Evolutionary conservation across 1,284 basidiomycete genomes (phyloP).

Genomic region (Laetiporus sulphureus): DNA sequence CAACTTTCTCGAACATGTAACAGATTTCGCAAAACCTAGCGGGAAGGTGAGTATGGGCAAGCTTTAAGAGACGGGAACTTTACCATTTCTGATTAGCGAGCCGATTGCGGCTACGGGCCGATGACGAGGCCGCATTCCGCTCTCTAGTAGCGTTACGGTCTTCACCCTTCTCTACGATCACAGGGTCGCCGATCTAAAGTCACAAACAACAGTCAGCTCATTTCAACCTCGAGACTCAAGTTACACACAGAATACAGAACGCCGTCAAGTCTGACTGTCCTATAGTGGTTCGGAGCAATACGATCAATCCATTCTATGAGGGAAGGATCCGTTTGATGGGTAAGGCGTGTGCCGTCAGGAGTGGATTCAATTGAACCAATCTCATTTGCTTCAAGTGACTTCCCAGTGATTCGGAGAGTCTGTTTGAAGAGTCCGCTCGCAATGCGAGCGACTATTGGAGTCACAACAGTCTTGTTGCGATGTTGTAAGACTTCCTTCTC

Average conservation of each 20-base stretch:
- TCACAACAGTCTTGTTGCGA: conserved; percentile 40
- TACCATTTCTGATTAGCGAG: conserved; percentile 54
- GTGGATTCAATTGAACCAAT: neutral
- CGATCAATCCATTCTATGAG: conserved; percentile 42
- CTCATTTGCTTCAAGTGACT: neutral
- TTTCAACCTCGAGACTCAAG: too few relatives aligned
- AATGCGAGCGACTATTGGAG: conserved; percentile 40
- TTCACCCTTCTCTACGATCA: conserved; percentile 49
- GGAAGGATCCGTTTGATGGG: conserved; percentile 40
- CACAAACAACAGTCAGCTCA: too few relatives aligned
- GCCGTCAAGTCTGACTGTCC: conserved; percentile 45
- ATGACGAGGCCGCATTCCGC: conserved; percentile 30
- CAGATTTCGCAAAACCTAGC: conserved; percentile 57
- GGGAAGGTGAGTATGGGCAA: too few relatives aligned
- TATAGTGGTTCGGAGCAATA: conserved; percentile 30
- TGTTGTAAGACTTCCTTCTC: conserved; percentile 35
- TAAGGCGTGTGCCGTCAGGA: conserved; percentile 17
- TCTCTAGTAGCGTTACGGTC: conserved; percentile 35
- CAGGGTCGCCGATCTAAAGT: conserved; percentile 48
- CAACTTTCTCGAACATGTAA: conserved; percentile 45
- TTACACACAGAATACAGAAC: conserved; percentile 41
- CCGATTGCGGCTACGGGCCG: conserved; percentile 31
- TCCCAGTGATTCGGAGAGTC: conserved; percentile 20
- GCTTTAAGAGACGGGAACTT: conserved; percentile 9
- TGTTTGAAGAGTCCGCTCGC: conserved; percentile 42